Conservation (phyloP, 2,329 filamentous ascomycete species). For the Emmonsia crescens region DNA sequence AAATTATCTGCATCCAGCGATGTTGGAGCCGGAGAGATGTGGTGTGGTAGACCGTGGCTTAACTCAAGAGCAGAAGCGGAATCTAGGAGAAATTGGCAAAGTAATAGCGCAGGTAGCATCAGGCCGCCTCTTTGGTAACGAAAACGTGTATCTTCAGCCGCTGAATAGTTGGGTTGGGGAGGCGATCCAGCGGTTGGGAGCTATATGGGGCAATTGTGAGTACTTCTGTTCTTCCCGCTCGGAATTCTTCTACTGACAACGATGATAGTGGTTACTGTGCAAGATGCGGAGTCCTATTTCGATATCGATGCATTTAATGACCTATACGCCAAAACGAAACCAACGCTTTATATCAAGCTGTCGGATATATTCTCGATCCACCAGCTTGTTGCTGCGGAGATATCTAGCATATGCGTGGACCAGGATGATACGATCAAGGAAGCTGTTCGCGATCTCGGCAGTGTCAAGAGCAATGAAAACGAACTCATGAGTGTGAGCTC, state of each 20-base stretch:
- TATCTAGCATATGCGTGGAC: constrained; percentile 63
- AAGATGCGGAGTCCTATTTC: constrained; percentile 80
- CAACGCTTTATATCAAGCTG: constrained; percentile 99
- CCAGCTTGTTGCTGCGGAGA: constrained; percentile 69
- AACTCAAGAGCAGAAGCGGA: constrained; percentile 84
- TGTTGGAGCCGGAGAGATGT: constrained; percentile 82
- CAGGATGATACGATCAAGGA: constrained; percentile 84
- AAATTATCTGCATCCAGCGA: constrained; percentile 80
- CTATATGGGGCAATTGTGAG: constrained; percentile 59
- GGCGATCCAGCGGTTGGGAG: constrained; percentile 65
- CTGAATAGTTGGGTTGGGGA: constrained; percentile 85
- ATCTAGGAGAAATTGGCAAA: constrained; percentile 80
- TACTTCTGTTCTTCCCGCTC: constrained; percentile 8
- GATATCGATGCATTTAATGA: constrained; percentile 99
- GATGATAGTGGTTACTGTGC: constrained; percentile 60
- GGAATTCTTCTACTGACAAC: constrained; percentile 29
- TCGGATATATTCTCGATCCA: constrained; percentile 95
- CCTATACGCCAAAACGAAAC: constrained; percentile 89
- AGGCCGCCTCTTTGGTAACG: constrained; percentile 82
- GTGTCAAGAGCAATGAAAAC: constrained; percentile 89
- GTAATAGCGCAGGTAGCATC: constrained; percentile 79
- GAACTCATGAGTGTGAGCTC: constrained; percentile 81
- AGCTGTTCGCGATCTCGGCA: constrained; percentile 85
- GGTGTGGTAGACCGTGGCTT: constrained; percentile 85
- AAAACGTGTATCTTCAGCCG: constrained; percentile 91